A percentile compares a stretch with the other conserved stretches of the same genome.
Conservation (phyloP, 768 basidiomycete species). For the Psilocybe tampanensis region DNA sequence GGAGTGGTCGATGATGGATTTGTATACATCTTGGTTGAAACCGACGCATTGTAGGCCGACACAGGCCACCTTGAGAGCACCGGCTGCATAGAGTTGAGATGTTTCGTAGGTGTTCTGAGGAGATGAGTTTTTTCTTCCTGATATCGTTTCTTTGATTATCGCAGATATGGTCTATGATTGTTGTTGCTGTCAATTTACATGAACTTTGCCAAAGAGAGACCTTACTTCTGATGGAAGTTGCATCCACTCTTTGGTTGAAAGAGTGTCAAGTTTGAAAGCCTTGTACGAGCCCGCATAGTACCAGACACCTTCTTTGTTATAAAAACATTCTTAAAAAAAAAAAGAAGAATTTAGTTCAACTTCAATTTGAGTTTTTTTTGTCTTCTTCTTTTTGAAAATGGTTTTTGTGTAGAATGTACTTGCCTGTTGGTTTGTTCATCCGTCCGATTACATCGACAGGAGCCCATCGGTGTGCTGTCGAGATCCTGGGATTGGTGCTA, state of each 20-base stretch:
- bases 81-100: conserved; percentile 68
- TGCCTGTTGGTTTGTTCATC: conserved; percentile 67
- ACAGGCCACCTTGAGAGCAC: conserved; percentile 74
- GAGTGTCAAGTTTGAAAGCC: conserved; percentile 63
- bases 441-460: conserved; percentile 61
- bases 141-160: conserved; percentile 72
- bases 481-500: conserved; percentile 74
- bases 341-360: no score
- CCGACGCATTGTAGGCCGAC: conserved; percentile 77
- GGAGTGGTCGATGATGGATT: conserved; percentile 66
- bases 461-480: conserved; percentile 77
- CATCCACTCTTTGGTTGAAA: conserved; percentile 71
- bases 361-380: no score
- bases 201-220: not conserved
- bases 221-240: conserved; percentile 64
- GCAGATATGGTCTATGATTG: conserved; percentile 57
- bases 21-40: conserved; percentile 70
- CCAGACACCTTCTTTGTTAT: conserved; percentile 78
- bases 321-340: conserved; percentile 67
- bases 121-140: conserved; percentile 72
- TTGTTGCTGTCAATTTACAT: not conserved
- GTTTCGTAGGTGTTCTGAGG: conserved; percentile 81
- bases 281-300: conserved; percentile 84
- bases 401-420: conserved; percentile 1
- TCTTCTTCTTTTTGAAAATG: not conserved